Evolutionary conservation across 164 flowering plant species (phyloP), one percentile per base, ranked within the genome.

Genomic region (Euptelea pleiosperma): DNA sequence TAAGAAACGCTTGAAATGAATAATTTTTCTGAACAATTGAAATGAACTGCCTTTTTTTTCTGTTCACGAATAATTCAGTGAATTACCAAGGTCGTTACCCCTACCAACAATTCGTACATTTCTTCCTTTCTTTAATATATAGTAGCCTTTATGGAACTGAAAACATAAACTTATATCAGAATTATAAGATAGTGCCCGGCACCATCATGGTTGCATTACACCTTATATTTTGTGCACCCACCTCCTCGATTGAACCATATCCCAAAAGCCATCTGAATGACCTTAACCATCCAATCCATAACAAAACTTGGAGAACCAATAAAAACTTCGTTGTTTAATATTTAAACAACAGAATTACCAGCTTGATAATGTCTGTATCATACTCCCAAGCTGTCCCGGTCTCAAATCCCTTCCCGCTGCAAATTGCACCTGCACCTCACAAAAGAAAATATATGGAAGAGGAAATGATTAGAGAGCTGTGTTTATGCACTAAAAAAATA

Each of bases 371-470:
- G 90, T 84, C 34, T 84, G 84, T 70, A 85, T 84, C 97, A 92
- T 87, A 64, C 60, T 73, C 57, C 84, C 84, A 8, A 92, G 81
- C 64, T 92, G 97, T 55, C 75, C 96, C 50, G 98, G 96, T 73
- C 96, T 80, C 61, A 86, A 76, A 78, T 92, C 98, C 75, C 98
- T 86, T 57, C 98, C 98, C 11, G 98, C 97, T 4, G 98, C 96
- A 82, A 89, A 92, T 71, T 84, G 98, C 18, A 92, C 98, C 98
- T 92, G 68, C 60, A 79, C 2, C 45, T 43, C 73, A 43, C 31
- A 58, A 31, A 63, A 30, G 63, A 11, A 34, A 8, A 3, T 6
- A 40, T 6, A n/a, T n/a, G n/a, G n/a, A n/a, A n/a, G n/a, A n/a
- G 63, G 25, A 33, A 18, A 48, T 37, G 8, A n/a, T 16, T 16